Evolutionary conservation across 768 basidiomycete genomes (phyloP).

Genomic region (Pleurotus eryngii): DNA sequence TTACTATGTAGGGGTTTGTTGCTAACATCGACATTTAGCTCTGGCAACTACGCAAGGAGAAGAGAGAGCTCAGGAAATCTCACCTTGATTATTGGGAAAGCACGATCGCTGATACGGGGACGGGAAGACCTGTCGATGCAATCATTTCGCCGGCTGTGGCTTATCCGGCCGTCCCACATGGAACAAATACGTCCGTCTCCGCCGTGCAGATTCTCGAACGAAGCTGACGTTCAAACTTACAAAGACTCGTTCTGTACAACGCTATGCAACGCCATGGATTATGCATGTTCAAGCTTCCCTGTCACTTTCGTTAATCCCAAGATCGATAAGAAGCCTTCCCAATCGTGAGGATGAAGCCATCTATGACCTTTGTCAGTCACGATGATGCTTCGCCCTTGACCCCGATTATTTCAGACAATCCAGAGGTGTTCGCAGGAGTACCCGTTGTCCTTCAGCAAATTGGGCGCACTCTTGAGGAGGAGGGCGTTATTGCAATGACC

Average conservation of each 20-base stretch:
- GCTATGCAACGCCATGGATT: constrained; percentile 72
- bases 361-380: constrained; percentile 51
- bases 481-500: constrained; percentile 66
- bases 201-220: not conserved
- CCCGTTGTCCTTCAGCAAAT: constrained; percentile 67
- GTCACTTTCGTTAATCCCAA: constrained; percentile 55
- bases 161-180: constrained; percentile 62
- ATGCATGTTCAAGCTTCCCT: constrained; percentile 57
- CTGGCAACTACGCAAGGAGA: constrained; percentile 63
- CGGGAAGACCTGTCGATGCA: constrained; percentile 73
- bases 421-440: constrained; percentile 48
- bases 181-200: constrained; percentile 43
- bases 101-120: constrained; percentile 49
- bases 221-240: constrained; percentile 3
- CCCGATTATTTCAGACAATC: constrained; percentile 47
- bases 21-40: constrained; percentile 30
- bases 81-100: constrained; percentile 64
- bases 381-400: not conserved
- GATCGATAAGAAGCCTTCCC: constrained; percentile 45
- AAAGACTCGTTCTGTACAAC: constrained; percentile 54
- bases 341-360: constrained; percentile 42
- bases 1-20: constrained; percentile 21
- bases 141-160: constrained; percentile 66
- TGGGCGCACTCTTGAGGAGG: constrained; percentile 70
- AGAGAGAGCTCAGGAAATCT: constrained; percentile 45